Evolutionary conservation across 2,329 filamentous ascomycete species (phyloP).

Genomic region (Arthrobotrys entomopaga): DNA sequence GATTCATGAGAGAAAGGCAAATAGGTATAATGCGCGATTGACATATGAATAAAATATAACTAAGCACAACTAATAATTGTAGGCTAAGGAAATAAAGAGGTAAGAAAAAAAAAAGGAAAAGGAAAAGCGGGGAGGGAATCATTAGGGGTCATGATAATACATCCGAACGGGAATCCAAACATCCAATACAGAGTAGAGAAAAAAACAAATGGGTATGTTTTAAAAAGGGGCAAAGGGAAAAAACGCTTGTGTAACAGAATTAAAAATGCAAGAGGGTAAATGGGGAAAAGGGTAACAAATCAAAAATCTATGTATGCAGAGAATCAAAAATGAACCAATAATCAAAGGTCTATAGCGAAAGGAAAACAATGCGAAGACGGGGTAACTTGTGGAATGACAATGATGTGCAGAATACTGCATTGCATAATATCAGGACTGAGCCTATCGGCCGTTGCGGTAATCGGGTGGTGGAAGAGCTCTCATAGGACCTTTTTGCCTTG

Average conservation of each 20-base stretch:
- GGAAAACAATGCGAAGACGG: constrained; percentile 25
- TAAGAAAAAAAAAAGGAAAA: background rate
- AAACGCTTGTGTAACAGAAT: constrained; percentile 47
- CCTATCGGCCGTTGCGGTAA: constrained; percentile 54
- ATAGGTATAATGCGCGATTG: constrained; percentile 56
- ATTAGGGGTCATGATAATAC: constrained; percentile 55
- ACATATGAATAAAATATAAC: constrained; percentile 54
- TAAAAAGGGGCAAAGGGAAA: constrained; percentile 33
- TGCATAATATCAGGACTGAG: constrained; percentile 18
- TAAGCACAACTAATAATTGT: constrained; percentile 45
- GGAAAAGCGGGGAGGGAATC: constrained; percentile 36
- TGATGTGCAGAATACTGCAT: constrained; percentile 9
- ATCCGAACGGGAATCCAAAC: constrained; percentile 43
- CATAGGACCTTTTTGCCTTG: constrained; percentile 39
- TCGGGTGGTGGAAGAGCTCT: constrained; percentile 53
- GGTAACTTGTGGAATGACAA: constrained; percentile 31
- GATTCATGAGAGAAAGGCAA: constrained; percentile 54
- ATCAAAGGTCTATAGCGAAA: constrained; percentile 49
- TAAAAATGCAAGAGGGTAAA: constrained; percentile 22
- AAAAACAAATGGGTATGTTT: constrained; percentile 55
- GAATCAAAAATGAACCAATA: constrained; percentile 44
- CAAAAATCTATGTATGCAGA: constrained; percentile 52
- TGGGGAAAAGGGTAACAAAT: background rate
- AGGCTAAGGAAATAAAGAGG: constrained; percentile 18
- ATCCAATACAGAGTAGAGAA: constrained; percentile 21